phyloP scores from a whole-genome alignment of 495 filamentous ascomycete species.

The Podospora appendiculata region DNA sequence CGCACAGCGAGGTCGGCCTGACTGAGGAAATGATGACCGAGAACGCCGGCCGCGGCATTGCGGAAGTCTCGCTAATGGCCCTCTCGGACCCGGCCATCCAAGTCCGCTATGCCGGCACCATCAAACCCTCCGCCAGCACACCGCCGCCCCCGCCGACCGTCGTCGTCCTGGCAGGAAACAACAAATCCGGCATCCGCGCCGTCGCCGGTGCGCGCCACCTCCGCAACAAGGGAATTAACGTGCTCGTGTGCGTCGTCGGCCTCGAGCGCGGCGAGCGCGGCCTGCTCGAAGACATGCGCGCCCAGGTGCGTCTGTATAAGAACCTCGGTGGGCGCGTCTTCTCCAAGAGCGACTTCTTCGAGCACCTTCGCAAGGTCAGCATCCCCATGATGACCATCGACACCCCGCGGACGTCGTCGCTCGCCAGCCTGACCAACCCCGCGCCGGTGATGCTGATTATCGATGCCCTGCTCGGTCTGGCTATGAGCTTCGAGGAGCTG shows the following conservation, averaged over 20 bases:
- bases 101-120: conserved; percentile 32
- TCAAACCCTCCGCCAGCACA: conserved; percentile 19
- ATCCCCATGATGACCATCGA: conserved; percentile 30
- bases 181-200: conserved; percentile 74
- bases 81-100: conserved; percentile 49
- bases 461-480: conserved; percentile 80
- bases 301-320: conserved; percentile 68
- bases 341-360: conserved; percentile 46
- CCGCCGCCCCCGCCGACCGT: conserved; percentile 47
- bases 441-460: conserved; percentile 68
- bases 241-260: conserved; percentile 77
- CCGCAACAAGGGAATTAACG: conserved; percentile 66
- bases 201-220: conserved; percentile 83
- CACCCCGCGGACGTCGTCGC: conserved; percentile 23
- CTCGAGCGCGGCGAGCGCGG: conserved; percentile 57
- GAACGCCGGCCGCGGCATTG: conserved; percentile 81
- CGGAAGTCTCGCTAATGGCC: conserved; percentile 64
- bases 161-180: conserved; percentile 80
- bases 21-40: conserved; percentile 86
- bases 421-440: conserved; percentile 25
- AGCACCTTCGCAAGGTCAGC: conserved; percentile 34
- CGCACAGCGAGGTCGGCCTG: conserved; percentile 73
- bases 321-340: conserved; percentile 67
- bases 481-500: conserved; percentile 76
- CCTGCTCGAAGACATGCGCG: conserved; percentile 63